Percentiles rank a stretch among this genome's conserved stretches.
Conservation (phyloP, 2,329 filamentous ascomycete genomes). For the Phialemoniopsis sp. region DNA sequence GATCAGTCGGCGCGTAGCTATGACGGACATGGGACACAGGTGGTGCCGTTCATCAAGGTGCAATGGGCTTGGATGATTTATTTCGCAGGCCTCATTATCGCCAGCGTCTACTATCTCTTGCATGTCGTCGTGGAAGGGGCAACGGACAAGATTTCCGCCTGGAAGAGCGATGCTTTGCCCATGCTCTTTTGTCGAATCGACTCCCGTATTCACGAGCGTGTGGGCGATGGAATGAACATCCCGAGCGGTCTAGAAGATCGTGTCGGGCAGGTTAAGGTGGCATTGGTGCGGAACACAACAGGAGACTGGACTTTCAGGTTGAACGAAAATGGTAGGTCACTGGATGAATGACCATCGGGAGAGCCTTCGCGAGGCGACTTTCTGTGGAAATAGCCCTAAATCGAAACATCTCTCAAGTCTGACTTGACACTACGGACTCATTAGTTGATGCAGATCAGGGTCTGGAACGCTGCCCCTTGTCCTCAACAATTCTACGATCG, state of each 20-base stretch:
- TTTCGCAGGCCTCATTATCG: constrained; percentile 23
- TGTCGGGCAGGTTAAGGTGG: constrained; percentile 25
- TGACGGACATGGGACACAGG: constrained; percentile 20
- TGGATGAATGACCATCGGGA: too few species aligned
- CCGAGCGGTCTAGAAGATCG: constrained; percentile 26
- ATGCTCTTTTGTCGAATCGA: constrained; percentile 33
- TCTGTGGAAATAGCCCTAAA: too few species aligned
- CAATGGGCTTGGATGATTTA: constrained; percentile 31
- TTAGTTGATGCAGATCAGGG: too few species aligned
- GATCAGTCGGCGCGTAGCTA: constrained; percentile 9
- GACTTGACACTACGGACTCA: too few species aligned
- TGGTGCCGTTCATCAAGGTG: constrained; percentile 24
- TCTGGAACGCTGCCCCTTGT: too few species aligned
- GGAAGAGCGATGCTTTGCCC: constrained; percentile 31
- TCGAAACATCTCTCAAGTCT: too few species aligned
- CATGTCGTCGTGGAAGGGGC: constrained; percentile 28
- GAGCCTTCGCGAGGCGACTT: too few species aligned
- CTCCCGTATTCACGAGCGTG: constrained; percentile 21
- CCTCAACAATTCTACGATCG: too few species aligned
- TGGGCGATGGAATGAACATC: constrained; percentile 26
- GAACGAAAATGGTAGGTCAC: constrained; percentile 4
- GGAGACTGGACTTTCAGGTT: constrained; percentile 30
- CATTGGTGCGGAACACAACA: constrained; percentile 23
- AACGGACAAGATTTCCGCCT: constrained; percentile 27
- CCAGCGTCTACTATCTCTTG: constrained; percentile 27